Conservation (phyloP, 176 grass and related monocot genomes). For the Ensete glaucum region DNA sequence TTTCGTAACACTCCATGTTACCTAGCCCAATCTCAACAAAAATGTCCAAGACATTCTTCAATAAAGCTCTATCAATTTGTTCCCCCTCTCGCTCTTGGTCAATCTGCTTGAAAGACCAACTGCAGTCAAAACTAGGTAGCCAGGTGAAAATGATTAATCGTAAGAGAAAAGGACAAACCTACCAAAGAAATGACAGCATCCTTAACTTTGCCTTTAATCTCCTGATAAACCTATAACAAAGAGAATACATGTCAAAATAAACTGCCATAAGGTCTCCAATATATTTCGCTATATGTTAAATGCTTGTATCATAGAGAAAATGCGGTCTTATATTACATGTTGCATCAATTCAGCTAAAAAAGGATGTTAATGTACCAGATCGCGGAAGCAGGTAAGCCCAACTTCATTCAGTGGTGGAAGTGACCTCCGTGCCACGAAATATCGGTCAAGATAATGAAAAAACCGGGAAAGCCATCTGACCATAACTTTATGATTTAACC, state of each 20-base stretch:
- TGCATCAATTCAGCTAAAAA: conserved; percentile 4
- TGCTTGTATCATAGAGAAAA: neutral
- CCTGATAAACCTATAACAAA: conserved; percentile 56
- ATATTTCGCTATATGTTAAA: neutral
- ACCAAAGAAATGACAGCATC: conserved; percentile 70
- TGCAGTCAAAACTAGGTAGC: neutral
- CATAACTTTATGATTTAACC: conserved; percentile 81
- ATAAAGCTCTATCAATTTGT: conserved; percentile 59
- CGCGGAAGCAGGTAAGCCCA: conserved; percentile 58
- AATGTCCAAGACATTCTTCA: conserved; percentile 84
- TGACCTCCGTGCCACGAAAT: conserved; percentile 43
- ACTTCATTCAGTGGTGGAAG: conserved; percentile 43
- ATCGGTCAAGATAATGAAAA: conserved; percentile 61
- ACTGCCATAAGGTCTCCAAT: neutral
- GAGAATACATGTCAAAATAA: too few relatives aligned
- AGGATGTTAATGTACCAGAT: conserved; percentile 39
- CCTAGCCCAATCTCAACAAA: conserved; percentile 70
- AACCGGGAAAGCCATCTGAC: conserved; percentile 55
- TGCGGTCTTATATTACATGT: neutral
- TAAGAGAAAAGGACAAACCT: conserved; percentile 9
- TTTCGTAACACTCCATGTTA: conserved; percentile 51
- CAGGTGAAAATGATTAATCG: neutral
- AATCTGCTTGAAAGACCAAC: conserved; percentile 28
- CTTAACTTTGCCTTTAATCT: conserved; percentile 74
- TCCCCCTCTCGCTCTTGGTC: conserved; percentile 66